These are phyloP conservation scores for Agrocybe chaxingu DNA, from an alignment of 768 basidiomycete species.

Conservation along the genomic window DNA sequence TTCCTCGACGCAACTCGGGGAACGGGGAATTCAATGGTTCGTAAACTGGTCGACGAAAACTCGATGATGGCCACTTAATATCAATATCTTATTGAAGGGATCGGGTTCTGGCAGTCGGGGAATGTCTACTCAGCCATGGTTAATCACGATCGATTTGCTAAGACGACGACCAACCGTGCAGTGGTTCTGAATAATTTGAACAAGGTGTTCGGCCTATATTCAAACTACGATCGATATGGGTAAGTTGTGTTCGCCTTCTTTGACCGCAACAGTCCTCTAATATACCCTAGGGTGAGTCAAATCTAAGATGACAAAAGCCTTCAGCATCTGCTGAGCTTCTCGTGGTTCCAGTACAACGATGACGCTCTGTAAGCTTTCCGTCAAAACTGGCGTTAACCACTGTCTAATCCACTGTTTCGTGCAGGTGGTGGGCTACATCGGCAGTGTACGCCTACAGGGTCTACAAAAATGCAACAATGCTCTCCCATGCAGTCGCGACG, in stretches of 20 bases:
- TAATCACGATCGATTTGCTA: slow-evolving; percentile 39
- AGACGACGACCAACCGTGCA: slow-evolving; percentile 33
- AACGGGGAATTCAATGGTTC: slow-evolving; percentile 10
- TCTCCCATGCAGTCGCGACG: slow-evolving; percentile 41
- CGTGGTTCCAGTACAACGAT: slow-evolving; percentile 37
- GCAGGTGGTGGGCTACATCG: slow-evolving; percentile 53
- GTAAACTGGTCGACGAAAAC: neutral
- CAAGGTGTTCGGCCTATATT: slow-evolving; percentile 32
- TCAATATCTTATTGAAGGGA: slow-evolving; percentile 25
- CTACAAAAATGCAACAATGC: slow-evolving; percentile 38
- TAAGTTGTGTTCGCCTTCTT: slow-evolving; percentile 16
- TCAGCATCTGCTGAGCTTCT: neutral
- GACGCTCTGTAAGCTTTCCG: slow-evolving; percentile 37
- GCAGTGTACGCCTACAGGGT: slow-evolving; percentile 46
- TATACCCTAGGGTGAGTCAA: slow-evolving; percentile 13
- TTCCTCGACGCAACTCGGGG: slow-evolving; percentile 30
- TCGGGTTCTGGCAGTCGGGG: slow-evolving; percentile 52
- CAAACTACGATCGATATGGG: slow-evolving; percentile 42
- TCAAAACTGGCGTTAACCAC: neutral
- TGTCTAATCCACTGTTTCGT: neutral
- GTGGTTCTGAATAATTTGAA: slow-evolving; percentile 38
- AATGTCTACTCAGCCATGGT: slow-evolving; percentile 52
- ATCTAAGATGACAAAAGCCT: neutral
- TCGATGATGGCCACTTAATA: neutral
- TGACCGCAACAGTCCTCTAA: neutral